These are phyloP conservation scores for Cutaneotrichosporon mucoides DNA, from an alignment of 1,284 basidiomycete species.

Conservation along the genomic window DNA sequence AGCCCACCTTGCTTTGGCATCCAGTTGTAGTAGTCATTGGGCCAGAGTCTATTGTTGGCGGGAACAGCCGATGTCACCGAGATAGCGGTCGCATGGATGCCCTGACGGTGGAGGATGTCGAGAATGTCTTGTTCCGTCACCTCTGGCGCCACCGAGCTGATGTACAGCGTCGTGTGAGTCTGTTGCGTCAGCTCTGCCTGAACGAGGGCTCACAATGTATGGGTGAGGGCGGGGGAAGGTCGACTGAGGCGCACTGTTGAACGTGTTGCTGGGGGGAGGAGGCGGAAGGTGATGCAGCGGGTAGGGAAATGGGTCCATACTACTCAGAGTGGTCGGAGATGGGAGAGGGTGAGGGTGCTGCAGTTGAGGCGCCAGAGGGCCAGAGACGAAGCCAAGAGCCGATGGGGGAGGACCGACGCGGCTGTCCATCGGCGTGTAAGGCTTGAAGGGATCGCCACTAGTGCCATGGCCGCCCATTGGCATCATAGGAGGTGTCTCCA, in stretches of 20 bases:
- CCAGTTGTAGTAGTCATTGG: constrained; percentile 39
- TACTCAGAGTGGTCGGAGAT: no score
- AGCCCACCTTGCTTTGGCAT: constrained; percentile 35
- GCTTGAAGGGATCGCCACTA: background rate
- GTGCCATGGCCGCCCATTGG: background rate
- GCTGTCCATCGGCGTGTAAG: background rate
- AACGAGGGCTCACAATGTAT: constrained; percentile 7
- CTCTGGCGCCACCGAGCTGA: constrained; percentile 29
- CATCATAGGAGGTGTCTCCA: background rate
- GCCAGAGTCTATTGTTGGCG: constrained; percentile 21
- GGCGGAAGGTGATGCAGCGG: no score
- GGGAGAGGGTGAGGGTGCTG: no score
- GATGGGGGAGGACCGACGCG: no score
- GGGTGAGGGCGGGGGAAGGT: constrained; percentile 14
- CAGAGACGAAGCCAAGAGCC: no score
- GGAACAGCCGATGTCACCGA: constrained; percentile 23
- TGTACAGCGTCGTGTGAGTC: constrained; percentile 21
- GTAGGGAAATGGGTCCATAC: no score
- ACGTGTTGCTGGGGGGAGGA: background rate
- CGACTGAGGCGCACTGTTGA: background rate
- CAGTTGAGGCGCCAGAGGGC: no score
- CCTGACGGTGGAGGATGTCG: constrained; percentile 20
- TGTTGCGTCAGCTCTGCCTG: background rate
- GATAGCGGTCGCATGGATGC: constrained; percentile 26
- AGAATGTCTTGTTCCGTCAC: constrained; percentile 23